Evolutionary conservation across 108 stramenopile species (phyloP), one percentile per base, ranked within the genome.

Genomic region (Seminavis robusta): DNA sequence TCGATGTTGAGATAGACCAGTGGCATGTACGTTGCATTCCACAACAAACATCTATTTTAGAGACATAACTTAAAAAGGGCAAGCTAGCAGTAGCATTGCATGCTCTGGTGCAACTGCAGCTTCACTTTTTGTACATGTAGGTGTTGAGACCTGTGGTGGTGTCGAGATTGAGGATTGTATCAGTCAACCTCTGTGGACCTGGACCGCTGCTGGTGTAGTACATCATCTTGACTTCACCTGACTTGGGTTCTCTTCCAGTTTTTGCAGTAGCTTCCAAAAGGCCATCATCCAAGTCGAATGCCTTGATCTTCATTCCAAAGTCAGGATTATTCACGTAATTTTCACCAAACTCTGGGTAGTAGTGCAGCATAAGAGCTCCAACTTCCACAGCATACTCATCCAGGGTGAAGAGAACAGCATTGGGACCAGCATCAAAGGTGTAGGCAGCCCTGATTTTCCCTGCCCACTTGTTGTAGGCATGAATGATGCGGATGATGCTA

Each of bases 361-460:
- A 94, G 60, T 74, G 72, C 40, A 76, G 52, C 62, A 90, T 74
- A 44, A 94, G 71, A 27, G 88, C 88, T 40, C 72, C 73, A 17
- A 94, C 41, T 59, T 90, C 86, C 29, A 82, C 76, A 8, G 55
- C 63, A 53, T 77, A 71, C 48, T 80, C 60, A 1, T 86, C 86
- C 59, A 88, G 65, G 26, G 80, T 81, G 52, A 88, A 90, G 54
- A 90, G 44, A 21, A 99, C 98, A 13, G 97, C 97, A 84, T 99
- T 99, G 5, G 98, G 98, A 50, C 98, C 98, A 24, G 98, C 98
- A 80, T 99, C 98, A 74, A 97, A 99, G 15, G 98, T 99, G 74
- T 99, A 99, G 23, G 97, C 97, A 16, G 87, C 95, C 25, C 84
- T 73, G 47, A 93, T 77, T 46, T 77, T 73, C 4, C 86, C 84